Conservation (phyloP, 1,284 basidiomycete genomes). For the Ceratobasidium sp. region DNA sequence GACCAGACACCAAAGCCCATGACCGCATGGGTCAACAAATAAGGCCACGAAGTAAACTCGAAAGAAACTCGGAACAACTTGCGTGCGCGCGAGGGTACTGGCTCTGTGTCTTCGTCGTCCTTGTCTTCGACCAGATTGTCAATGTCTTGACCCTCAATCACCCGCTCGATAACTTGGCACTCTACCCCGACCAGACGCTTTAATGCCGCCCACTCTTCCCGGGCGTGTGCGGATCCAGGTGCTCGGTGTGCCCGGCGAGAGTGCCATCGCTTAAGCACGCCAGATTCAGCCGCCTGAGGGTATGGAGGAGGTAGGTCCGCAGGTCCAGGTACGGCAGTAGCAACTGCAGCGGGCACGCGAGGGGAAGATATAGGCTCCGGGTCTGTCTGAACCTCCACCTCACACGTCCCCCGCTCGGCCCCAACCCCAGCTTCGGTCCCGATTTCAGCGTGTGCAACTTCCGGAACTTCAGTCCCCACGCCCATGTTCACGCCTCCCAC, state of each 20-base stretch:
- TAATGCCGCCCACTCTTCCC: conserved; percentile 79
- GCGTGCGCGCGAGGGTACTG: conserved; percentile 51
- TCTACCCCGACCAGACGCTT: conserved; percentile 82
- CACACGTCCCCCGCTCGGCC: conserved; percentile 48
- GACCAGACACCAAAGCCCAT: conserved; percentile 46
- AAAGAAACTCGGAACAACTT: conserved; percentile 82
- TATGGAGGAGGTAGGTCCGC: conserved; percentile 78
- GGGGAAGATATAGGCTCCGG: conserved; percentile 56
- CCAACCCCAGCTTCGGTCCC: conserved; percentile 50
- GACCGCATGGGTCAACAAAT: conserved; percentile 44
- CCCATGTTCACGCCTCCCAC: conserved; percentile 7
- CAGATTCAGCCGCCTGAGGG: conserved; percentile 67
- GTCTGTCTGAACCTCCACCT: conserved; percentile 62
- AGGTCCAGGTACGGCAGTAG: conserved; percentile 54
- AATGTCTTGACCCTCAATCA: conserved; percentile 62
- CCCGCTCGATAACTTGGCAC: conserved; percentile 80
- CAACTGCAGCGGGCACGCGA: conserved; percentile 54
- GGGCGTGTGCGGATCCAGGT: conserved; percentile 67
- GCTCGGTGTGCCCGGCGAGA: conserved; percentile 60
- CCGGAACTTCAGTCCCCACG: conserved; percentile 23
- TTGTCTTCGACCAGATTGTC: conserved; percentile 41
- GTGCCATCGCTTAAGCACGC: conserved; percentile 76
- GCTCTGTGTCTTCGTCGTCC: conserved; percentile 25
- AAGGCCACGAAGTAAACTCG: conserved; percentile 73
- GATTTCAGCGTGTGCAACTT: conserved; percentile 20